Evolutionary conservation across 441 rosid genomes (phyloP).

Genomic region (Dalechampia spathulata): DNA sequence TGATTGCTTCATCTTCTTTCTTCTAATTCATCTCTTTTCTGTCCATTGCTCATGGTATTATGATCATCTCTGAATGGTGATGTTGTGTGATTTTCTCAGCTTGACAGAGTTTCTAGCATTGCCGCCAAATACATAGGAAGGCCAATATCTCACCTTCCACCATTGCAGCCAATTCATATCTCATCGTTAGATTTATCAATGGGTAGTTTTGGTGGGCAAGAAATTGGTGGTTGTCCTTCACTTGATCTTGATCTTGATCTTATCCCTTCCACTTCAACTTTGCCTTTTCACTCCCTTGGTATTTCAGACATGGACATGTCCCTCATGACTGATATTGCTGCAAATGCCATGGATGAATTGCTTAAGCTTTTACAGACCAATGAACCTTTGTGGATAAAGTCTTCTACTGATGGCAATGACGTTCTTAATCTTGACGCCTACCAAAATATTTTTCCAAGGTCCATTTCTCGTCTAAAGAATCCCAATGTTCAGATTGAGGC

Average conservation of each 20-base stretch:
- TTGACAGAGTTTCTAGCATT: constrained; percentile 22
- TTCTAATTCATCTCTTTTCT: too few species aligned
- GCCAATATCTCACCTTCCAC: constrained; percentile 20
- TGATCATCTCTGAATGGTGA: too few species aligned
- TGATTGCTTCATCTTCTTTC: too few species aligned
- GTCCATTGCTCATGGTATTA: too few species aligned
- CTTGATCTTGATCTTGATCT: constrained; percentile 12
- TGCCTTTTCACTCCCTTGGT: constrained; percentile 9
- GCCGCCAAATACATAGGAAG: constrained; percentile 34
- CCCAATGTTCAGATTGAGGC: constrained; percentile 42
- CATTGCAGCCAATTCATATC: constrained; percentile 12
- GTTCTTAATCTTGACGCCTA: constrained; percentile 34
- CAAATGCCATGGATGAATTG: constrained; percentile 46
- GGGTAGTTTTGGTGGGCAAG: not conserved
- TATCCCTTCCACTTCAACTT: not conserved
- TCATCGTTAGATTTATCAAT: constrained; percentile 3
- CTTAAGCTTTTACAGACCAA: constrained; percentile 28
- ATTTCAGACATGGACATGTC: constrained; percentile 29
- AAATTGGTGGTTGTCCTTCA: not conserved
- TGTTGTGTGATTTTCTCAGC: constrained; percentile 41
- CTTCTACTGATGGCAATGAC: constrained; percentile 22
- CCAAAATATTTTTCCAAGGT: constrained; percentile 28
- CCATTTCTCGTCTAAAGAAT: constrained; percentile 23
- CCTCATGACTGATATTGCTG: constrained; percentile 32
- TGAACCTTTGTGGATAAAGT: constrained; percentile 49